These are phyloP conservation scores for Monilinia fructigena DNA, from an alignment of 2,329 filamentous ascomycete species.

Conservation along the genomic window DNA sequence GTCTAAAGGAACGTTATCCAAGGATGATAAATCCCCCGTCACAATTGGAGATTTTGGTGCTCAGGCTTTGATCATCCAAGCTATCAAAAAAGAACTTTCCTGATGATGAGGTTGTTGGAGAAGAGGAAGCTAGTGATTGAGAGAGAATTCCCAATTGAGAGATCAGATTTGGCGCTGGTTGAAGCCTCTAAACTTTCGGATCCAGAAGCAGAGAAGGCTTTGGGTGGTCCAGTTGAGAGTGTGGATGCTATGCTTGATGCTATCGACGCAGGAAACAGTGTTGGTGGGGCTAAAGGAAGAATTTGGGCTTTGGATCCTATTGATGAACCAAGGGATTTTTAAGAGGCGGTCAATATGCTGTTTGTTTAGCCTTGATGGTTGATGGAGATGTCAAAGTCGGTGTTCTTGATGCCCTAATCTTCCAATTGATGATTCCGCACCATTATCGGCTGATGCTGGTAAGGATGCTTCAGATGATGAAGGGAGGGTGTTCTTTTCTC, in stretches of 20 bases:
- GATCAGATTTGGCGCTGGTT: constrained; percentile 81
- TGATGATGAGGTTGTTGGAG: constrained; percentile 84
- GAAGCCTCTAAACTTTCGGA: constrained; percentile 68
- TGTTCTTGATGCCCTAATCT: constrained; percentile 93
- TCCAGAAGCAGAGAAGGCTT: constrained; percentile 59
- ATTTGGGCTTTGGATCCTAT: constrained; percentile 98
- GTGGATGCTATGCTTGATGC: constrained; percentile 66
- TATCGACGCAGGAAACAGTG: constrained; percentile 67
- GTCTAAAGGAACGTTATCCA: constrained; percentile 89
- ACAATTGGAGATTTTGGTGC: constrained; percentile 98
- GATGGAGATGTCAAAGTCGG: constrained; percentile 93
- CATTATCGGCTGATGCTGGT: constrained; percentile 70
- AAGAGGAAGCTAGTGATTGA: constrained; percentile 86
- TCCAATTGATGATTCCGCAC: constrained; percentile 75
- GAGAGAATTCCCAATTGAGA: constrained; percentile 66
- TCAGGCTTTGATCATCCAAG: constrained; percentile 91
- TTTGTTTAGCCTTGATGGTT: constrained; percentile 87
- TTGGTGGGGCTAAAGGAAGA: constrained; percentile 70
- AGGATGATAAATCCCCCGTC: constrained; percentile 93
- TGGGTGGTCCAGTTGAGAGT: constrained; percentile 67
- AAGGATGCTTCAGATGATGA: constrained; percentile 70
- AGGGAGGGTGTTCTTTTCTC: constrained; percentile 84
- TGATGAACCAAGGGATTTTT: constrained; percentile 96
- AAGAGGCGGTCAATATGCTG: constrained; percentile 93
- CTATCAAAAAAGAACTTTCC: constrained; percentile 87